Evolutionary conservation across 176 grass and related monocot genomes (phyloP), one percentile per base, ranked within the genome.

Genomic region (sorghum (Sorghum bicolor)): DNA sequence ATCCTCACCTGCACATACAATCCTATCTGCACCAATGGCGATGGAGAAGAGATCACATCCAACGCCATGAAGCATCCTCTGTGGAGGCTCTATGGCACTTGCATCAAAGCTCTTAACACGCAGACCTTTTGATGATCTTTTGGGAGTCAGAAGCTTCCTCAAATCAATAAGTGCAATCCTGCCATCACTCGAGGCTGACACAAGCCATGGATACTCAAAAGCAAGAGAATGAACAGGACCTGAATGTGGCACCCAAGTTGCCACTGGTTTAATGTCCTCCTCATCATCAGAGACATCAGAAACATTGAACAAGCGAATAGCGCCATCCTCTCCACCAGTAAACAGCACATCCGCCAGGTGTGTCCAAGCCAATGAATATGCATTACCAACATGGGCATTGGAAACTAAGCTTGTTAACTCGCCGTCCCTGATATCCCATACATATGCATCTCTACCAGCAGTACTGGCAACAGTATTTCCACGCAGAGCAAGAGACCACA

Each of bases 171-270:
- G 53, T 14, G 93, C 76, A 75, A 98, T 83, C 79, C 93, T 93
- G 47, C 93, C 91, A 90, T 98, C 96, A 83, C 85, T 90, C 2
- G 91, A 95, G 70, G 93, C 88, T 41, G 93, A 93, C 37, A 93
- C 91, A 74, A 98, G 87, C 96, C 96, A 98, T 43, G 93, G 96
- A 81, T 95, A 95, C 91, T 98, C 96, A 83, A 95, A 95, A 55
- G 93, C 87, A 29, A 98, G 91, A 75, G 91, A 92, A 80, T 94
- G 86, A 88, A 98, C 91, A 40, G 93, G 87, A 6, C 89, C 89
- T 1, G 85, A 85, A 67, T 98, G 96, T 69, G 96, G 91, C 55
- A 94, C 80, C 96, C 96, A 98, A 84, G 89, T 98, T 25, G 87
- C 90, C 72, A 83, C 70, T 62, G 91, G 89, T 44, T 93, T 88